phyloP scores from a whole-genome alignment of 2,329 filamentous ascomycete species.

The Ceratocystis cubensis region DNA sequence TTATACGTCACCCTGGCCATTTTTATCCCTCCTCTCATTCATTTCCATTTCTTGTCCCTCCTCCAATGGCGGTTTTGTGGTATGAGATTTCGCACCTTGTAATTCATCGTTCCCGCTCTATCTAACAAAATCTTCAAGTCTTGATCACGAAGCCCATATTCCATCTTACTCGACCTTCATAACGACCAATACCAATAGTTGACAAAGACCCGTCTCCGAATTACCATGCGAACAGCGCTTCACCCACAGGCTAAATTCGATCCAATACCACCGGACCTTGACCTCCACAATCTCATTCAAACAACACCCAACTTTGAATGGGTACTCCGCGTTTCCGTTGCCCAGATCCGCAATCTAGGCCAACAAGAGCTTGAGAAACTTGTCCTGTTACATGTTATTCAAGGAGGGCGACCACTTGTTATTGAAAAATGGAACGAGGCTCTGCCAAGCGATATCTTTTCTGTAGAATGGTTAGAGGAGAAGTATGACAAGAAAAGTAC shows the following conservation, averaged over 20 bases:
- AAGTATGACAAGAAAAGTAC: constrained; percentile 68
- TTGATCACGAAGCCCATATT: not conserved
- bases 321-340: constrained; percentile 65
- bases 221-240: constrained; percentile 57
- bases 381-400: constrained; percentile 68
- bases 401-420: constrained; percentile 75
- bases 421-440: constrained; percentile 76
- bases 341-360: constrained; percentile 65
- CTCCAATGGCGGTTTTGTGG: no score
- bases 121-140: no score
- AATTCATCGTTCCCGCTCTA: no score
- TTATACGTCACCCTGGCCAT: no score
- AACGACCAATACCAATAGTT: not conserved
- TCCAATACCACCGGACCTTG: constrained; percentile 74
- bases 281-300: constrained; percentile 64
- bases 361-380: constrained; percentile 74
- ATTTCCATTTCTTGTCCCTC: no score
- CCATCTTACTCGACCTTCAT: not conserved
- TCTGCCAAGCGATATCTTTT: constrained; percentile 68
- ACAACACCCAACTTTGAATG: constrained; percentile 74
- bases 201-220: not conserved
- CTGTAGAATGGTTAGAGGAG: constrained; percentile 62
- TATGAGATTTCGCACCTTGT: no score
- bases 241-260: constrained; percentile 83
- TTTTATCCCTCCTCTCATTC: no score